Evolutionary conservation across 208 protist species (phyloP).

Genomic region (Leishmania guyanensis): DNA sequence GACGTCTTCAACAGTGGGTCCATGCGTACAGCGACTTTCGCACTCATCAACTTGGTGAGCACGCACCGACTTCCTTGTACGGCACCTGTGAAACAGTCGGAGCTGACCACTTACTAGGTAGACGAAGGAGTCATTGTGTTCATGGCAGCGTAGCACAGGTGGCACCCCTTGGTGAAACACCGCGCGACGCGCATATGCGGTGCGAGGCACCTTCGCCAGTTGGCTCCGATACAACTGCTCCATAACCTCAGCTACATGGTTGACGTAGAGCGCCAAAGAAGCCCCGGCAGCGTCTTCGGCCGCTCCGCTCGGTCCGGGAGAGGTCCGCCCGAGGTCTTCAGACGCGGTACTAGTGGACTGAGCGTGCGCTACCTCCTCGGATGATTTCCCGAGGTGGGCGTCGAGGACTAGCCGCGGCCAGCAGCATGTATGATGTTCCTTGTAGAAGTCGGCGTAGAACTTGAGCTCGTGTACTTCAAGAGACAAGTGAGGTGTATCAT

Average conservation of each 20-base stretch:
- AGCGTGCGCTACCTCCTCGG: neutral
- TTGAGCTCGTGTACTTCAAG: conserved; percentile 13
- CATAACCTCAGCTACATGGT: conserved; percentile 1
- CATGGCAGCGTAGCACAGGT: conserved; percentile 40
- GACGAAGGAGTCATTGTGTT: conserved; percentile 9
- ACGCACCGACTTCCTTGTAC: neutral
- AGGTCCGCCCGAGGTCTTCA: neutral
- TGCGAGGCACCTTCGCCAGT: conserved; percentile 26
- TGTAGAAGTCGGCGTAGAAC: conserved; percentile 32
- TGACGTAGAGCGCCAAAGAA: neutral
- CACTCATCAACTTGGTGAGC: neutral
- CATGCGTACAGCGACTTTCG: conserved; percentile 7
- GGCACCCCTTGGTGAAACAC: conserved; percentile 41
- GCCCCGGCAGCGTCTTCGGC: neutral
- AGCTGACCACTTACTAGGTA: conserved; percentile 23
- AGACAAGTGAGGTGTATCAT: neutral
- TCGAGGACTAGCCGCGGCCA: conserved; percentile 62
- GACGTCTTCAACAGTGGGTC: neutral
- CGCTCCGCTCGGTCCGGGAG: neutral
- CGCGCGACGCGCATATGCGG: conserved; percentile 28
- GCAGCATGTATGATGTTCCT: conserved; percentile 56
- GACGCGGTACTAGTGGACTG: neutral
- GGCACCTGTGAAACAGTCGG: conserved; percentile 12
- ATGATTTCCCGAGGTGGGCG: conserved; percentile 21
- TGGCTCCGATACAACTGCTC: conserved; percentile 26